Evolutionary conservation across 805 yeast species (phyloP).

Genomic region (Saccharomycopsis sp.): DNA sequence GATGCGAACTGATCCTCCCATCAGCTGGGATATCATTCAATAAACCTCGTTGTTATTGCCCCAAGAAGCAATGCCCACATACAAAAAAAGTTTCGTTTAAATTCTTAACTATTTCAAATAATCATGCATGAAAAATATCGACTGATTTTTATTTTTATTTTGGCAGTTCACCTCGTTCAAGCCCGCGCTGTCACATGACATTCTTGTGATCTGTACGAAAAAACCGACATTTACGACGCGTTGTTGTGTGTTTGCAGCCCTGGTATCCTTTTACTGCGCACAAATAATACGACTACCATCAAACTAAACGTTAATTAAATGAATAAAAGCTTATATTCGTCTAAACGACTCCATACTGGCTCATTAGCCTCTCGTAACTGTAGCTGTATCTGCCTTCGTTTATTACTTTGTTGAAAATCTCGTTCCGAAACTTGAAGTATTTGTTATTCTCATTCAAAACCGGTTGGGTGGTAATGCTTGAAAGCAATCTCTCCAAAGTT

Average conservation of each 20-base stretch:
- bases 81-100: neutral
- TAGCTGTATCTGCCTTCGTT: conserved; percentile 2
- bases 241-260: neutral
- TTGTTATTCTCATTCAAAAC: conserved; percentile 1
- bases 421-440: conserved; percentile 15
- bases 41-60: neutral
- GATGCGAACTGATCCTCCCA: neutral
- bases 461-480: conserved; percentile 5
- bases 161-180: neutral
- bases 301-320: neutral
- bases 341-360: neutral
- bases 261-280: neutral
- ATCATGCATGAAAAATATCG: neutral
- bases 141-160: neutral
- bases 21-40: neutral
- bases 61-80: neutral
- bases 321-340: neutral
- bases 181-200: neutral
- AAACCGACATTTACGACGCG: neutral
- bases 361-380: neutral
- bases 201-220: neutral
- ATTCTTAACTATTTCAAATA: neutral
- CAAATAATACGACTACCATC: neutral
- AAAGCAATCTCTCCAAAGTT: conserved; percentile 13
- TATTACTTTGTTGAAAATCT: conserved; percentile 13